Percentiles rank a stretch among this genome's conserved stretches.
Conservation (phyloP, 2,329 filamentous ascomycete genomes). For the Macrophomina phaseolina region DNA sequence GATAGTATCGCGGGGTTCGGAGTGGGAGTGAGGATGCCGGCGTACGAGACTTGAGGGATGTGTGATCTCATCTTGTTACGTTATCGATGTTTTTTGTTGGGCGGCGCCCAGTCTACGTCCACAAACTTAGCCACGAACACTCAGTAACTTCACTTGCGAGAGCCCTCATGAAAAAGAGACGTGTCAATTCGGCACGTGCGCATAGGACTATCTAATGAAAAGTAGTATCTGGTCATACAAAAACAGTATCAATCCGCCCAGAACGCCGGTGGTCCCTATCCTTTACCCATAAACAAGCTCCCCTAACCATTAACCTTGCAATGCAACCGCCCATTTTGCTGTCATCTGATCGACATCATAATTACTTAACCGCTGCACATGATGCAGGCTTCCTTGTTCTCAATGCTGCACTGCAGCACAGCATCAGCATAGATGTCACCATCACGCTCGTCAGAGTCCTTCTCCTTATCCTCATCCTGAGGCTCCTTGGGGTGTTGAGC, state of each 20-base stretch:
- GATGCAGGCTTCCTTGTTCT: conserved; percentile 91
- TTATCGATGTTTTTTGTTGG: too few species aligned
- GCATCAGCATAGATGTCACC: conserved; percentile 95
- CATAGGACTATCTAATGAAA: neutral
- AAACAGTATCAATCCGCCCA: neutral
- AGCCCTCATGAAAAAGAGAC: neutral
- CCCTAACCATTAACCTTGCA: neutral
- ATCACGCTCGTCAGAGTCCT: conserved; percentile 76
- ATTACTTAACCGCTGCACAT: conserved; percentile 69
- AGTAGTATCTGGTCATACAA: neutral
- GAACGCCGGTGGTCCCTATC: conserved; percentile 14
- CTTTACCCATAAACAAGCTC: conserved; percentile 1
- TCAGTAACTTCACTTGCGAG: too few species aligned
- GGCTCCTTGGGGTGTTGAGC: conserved; percentile 46
- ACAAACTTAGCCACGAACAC: too few species aligned
- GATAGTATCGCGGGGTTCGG: too few species aligned
- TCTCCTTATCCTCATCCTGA: conserved; percentile 76
- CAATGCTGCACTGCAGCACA: conserved; percentile 91
- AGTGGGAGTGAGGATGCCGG: too few species aligned
- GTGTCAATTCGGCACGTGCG: conserved; percentile 1
- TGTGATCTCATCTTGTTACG: too few species aligned
- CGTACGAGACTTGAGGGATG: too few species aligned
- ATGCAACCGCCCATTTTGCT: conserved; percentile 10
- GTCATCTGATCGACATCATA: neutral
- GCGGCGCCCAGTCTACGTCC: too few species aligned